phyloP scores from a whole-genome alignment of 2,329 filamentous ascomycete genomes.

The Pyricularia sp. region DNA sequence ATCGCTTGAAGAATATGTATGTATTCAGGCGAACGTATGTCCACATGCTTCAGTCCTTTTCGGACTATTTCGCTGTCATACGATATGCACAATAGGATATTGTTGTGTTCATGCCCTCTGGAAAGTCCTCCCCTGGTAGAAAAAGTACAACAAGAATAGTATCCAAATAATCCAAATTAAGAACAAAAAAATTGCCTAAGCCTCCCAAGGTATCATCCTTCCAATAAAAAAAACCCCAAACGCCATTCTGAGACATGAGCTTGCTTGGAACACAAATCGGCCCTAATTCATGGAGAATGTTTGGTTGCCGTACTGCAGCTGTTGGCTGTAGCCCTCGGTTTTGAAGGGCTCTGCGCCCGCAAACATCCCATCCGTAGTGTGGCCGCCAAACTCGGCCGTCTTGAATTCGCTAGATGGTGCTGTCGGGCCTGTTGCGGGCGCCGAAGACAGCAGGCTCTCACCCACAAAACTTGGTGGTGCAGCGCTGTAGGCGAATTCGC shows the following conservation, averaged over 20 bases:
- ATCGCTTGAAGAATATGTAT: background rate
- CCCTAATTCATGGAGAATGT: background rate
- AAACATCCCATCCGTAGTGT: background rate
- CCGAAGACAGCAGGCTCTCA: background rate
- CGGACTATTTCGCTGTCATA: background rate
- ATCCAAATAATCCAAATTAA: background rate
- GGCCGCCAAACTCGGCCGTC: background rate
- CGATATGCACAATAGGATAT: background rate
- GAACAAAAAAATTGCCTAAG: background rate
- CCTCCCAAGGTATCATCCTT: slow-evolving; percentile 1
- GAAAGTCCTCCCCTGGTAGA: background rate
- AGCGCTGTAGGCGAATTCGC: background rate
- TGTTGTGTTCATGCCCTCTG: background rate
- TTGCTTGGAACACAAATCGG: background rate
- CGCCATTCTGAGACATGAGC: background rate
- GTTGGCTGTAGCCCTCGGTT: background rate
- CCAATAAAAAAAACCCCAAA: background rate
- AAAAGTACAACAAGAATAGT: background rate
- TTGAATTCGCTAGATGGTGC: background rate
- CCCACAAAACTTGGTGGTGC: background rate
- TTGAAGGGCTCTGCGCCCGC: background rate
- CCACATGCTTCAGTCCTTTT: background rate
- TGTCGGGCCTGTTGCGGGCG: background rate
- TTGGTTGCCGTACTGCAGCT: background rate
- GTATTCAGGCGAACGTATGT: background rate